Evolutionary conservation across 192 early-diverging fungal genomes (phyloP).

Genomic region (Pilobolus umbonatus): DNA sequence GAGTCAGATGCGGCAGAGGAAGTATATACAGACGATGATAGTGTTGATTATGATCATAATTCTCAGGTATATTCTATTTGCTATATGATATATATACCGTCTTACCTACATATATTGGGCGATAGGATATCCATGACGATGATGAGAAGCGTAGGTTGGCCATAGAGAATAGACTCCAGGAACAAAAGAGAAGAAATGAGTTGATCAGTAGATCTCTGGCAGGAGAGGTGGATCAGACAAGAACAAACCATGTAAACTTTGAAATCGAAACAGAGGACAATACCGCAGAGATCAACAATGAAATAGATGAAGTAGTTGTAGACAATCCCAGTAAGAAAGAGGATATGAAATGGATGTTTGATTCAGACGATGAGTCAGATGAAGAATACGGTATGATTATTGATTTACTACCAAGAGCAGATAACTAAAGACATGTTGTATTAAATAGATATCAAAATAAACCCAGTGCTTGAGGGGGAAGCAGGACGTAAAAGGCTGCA

Average conservation of each 20-base stretch:
- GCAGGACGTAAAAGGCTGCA: conserved; percentile 41
- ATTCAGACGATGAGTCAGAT: conserved; percentile 40
- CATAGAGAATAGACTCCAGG: conserved; percentile 21
- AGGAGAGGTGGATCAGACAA: not conserved
- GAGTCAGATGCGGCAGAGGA: conserved; percentile 1
- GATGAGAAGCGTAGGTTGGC: conserved; percentile 26
- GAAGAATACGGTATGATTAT: conserved; percentile 1
- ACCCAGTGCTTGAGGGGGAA: conserved; percentile 49
- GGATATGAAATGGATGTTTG: conserved; percentile 46
- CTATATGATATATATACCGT: too few relatives aligned
- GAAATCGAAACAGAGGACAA: conserved; percentile 19
- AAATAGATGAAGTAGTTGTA: conserved; percentile 5
- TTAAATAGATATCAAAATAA: conserved; percentile 41
- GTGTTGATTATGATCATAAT: too few relatives aligned
- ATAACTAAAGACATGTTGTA: not conserved
- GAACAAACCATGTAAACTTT: not conserved
- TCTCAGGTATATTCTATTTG: too few relatives aligned
- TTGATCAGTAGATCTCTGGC: conserved; percentile 28
- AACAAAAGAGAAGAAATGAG: conserved; percentile 28
- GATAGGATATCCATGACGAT: conserved; percentile 12
- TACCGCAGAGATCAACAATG: conserved; percentile 13
- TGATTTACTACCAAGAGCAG: too few relatives aligned
- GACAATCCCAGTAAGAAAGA: conserved; percentile 10
- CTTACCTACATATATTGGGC: too few relatives aligned
- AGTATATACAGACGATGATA: conserved; percentile 7